phyloP scores from a whole-genome alignment of 768 basidiomycete species.

The Pholiota molesta region DNA sequence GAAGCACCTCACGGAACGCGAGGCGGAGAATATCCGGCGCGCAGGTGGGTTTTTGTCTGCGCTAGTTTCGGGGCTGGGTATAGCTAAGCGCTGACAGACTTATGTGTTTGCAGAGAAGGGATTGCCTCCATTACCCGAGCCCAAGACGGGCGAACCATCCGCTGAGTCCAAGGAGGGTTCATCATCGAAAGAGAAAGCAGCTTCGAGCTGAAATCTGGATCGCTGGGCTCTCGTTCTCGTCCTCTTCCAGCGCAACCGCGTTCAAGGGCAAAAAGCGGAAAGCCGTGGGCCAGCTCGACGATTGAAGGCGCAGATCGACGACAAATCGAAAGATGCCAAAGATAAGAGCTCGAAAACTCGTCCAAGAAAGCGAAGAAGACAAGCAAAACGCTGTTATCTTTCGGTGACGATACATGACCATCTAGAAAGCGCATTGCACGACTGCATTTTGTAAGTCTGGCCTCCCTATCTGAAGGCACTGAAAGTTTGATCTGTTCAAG shows the following conservation, averaged over 20 bases:
- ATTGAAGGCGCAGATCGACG: slow-evolving; percentile 26
- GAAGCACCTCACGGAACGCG: slow-evolving; percentile 79
- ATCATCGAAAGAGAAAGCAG: slow-evolving; percentile 22
- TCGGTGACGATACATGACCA: slow-evolving; percentile 56
- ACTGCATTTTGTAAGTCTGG: background rate
- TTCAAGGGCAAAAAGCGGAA: slow-evolving; percentile 43
- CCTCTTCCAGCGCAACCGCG: slow-evolving; percentile 35
- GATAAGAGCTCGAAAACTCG: slow-evolving; percentile 31
- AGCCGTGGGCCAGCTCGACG: slow-evolving; percentile 35
- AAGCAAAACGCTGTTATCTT: slow-evolving; percentile 55
- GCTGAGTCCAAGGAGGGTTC: slow-evolving; percentile 25
- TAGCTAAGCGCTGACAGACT: slow-evolving; percentile 3
- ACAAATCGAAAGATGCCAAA: slow-evolving; percentile 24
- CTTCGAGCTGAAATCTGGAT: slow-evolving; percentile 16
- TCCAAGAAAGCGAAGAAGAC: slow-evolving; percentile 57
- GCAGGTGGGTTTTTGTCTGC: slow-evolving; percentile 50
- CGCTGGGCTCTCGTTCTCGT: slow-evolving; percentile 47
- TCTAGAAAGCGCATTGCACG: no score
- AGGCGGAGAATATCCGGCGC: slow-evolving; percentile 77
- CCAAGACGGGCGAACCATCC: slow-evolving; percentile 20
- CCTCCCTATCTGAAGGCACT: no score
- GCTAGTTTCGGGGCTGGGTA: background rate
- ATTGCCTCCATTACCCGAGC: slow-evolving; percentile 53
- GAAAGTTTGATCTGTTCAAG: no score
- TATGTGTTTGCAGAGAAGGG: slow-evolving; percentile 54